Conservation (phyloP, 1,139 yeast genomes). For the Meyerozyma elateridarum region DNA sequence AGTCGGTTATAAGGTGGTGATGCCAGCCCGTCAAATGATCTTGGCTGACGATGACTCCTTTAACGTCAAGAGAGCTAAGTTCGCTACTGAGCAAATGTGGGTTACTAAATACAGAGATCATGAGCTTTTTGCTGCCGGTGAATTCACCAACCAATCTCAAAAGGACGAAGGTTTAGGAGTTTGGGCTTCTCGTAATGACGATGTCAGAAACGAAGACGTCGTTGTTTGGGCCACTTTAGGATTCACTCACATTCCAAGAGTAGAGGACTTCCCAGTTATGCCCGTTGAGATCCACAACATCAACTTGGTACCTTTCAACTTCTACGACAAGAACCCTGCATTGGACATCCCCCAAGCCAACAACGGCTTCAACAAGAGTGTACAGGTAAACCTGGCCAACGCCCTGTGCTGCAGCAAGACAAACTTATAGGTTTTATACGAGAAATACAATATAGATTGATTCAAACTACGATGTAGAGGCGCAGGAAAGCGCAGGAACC, state of each 20-base stretch:
- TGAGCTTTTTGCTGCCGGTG: conserved; percentile 72
- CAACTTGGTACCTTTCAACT: conserved; percentile 67
- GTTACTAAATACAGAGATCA: conserved; percentile 68
- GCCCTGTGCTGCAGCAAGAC: conserved; percentile 8
- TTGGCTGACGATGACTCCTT: conserved; percentile 61
- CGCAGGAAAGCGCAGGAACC: too few species aligned
- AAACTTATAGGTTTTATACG: conserved; percentile 4
- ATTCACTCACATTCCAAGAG: conserved; percentile 81
- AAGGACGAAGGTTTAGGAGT: conserved; percentile 57
- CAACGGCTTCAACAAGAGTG: conserved; percentile 60
- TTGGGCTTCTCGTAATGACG: conserved; percentile 66
- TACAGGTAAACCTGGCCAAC: conserved; percentile 7
- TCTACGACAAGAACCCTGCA: conserved; percentile 80
- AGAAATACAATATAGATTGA: too few species aligned
- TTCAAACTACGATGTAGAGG: too few species aligned
- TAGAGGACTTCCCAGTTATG: conserved; percentile 93
- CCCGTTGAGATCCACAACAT: conserved; percentile 75
- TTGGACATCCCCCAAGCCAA: conserved; percentile 74
- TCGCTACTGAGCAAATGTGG: conserved; percentile 74
- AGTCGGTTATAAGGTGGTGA: conserved; percentile 74
- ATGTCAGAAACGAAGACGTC: conserved; percentile 73
- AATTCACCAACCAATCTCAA: conserved; percentile 72
- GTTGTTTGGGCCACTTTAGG: conserved; percentile 89
- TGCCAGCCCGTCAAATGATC: conserved; percentile 75
- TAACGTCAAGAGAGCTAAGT: conserved; percentile 63